Percentiles rank a stretch among this genome's conserved stretches.
Conservation (phyloP, 129 eudicot species). For the Tagetes patula region DNA sequence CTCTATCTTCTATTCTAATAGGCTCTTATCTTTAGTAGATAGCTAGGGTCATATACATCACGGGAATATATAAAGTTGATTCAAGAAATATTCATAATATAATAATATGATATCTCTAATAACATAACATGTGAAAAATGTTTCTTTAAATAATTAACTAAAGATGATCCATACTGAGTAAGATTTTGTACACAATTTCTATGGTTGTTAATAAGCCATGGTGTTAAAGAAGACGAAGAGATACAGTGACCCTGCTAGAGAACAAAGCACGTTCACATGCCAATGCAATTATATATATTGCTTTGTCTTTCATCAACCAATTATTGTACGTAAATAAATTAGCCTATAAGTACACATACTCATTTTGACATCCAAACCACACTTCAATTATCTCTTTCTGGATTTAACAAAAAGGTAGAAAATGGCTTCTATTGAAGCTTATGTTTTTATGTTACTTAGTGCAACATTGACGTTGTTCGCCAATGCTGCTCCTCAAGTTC, state of each 20-base stretch:
- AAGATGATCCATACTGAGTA: not conserved
- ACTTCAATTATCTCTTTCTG: not conserved
- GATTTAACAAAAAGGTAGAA: constrained; percentile 5
- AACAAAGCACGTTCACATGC: constrained; percentile 37
- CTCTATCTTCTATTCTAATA: too few species aligned
- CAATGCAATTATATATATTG: constrained; percentile 9
- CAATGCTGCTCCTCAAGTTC: constrained; percentile 32
- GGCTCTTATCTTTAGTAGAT: too few species aligned
- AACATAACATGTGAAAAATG: constrained; percentile 16
- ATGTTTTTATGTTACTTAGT: constrained; percentile 8
- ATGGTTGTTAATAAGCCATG: constrained; percentile 24
- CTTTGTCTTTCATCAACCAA: not conserved
- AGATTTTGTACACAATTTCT: constrained; percentile 22
- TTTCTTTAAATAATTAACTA: not conserved
- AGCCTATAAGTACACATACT: constrained; percentile 24
- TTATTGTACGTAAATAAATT: not conserved
- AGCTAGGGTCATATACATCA: not conserved
- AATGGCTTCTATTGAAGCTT: constrained; percentile 18
- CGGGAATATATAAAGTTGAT: not conserved
- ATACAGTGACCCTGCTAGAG: constrained; percentile 20
- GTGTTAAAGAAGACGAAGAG: not conserved
- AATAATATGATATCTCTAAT: not conserved
- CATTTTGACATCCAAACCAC: constrained; percentile 20
- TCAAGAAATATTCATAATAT: not conserved
- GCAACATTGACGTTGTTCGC: not conserved